Conservation (phyloP, 148 eudicot genomes). For the Rhododendron henanense region DNA sequence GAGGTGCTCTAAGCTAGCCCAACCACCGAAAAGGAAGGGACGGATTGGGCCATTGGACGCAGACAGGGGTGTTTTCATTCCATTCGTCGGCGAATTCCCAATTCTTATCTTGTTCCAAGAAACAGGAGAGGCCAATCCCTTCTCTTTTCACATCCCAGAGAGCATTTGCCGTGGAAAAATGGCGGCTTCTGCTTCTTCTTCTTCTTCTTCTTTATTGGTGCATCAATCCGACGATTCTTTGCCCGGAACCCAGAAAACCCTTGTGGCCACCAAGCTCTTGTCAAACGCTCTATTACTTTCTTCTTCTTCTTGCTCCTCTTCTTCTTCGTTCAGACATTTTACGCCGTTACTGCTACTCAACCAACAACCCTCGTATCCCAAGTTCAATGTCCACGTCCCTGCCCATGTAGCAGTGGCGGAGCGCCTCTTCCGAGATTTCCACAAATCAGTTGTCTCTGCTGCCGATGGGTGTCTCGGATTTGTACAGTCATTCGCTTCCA, state of each 20-base stretch:
- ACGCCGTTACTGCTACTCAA: conserved; percentile 29
- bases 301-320: background rate
- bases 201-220: background rate
- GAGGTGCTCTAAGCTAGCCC: no score
- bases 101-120: background rate
- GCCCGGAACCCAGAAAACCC: conserved; percentile 1
- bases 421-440: conserved; percentile 32
- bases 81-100: background rate
- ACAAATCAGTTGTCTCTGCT: conserved; percentile 33
- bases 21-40: no score
- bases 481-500: conserved; percentile 44
- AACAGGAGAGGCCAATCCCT: background rate
- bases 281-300: conserved; percentile 11
- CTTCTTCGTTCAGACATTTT: conserved; percentile 21
- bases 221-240: background rate
- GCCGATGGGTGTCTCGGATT: conserved; percentile 40
- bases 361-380: conserved; percentile 21
- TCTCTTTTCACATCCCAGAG: background rate
- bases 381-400: conserved; percentile 9
- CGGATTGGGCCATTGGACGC: background rate
- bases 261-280: background rate
- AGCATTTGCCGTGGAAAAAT: background rate
- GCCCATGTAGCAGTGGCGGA: conserved; percentile 6
- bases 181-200: background rate
- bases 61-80: background rate